Evolutionary conservation across 148 eudicot genomes (phyloP).

Genomic region (Fagopyrum esculentum): DNA sequence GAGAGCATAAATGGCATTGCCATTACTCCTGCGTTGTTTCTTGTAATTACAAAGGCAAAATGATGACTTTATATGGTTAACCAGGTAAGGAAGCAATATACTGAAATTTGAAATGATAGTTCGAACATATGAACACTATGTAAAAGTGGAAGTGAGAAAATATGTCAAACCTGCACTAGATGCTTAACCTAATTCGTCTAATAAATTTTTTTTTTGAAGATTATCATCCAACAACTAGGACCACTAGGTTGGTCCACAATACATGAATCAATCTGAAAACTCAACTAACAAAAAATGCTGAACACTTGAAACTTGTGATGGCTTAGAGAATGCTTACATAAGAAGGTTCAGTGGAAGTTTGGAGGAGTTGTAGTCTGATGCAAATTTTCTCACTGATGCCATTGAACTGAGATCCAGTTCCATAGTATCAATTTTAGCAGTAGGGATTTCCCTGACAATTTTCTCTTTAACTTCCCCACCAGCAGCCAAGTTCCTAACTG

Average conservation of each 20-base stretch:
- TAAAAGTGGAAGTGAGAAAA: constrained; percentile 3
- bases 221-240: not conserved
- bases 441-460: constrained; percentile 32
- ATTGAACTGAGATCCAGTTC: constrained; percentile 54
- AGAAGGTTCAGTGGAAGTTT: constrained; percentile 52
- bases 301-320: not conserved
- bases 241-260: not conserved
- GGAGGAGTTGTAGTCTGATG: constrained; percentile 35
- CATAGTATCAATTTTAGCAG: constrained; percentile 52
- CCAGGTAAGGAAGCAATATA: not conserved
- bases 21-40: constrained; percentile 94
- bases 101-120: not conserved
- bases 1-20: constrained; percentile 83
- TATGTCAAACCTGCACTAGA: not conserved
- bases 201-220: not conserved
- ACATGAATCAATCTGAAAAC: not conserved
- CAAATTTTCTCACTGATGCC: constrained; percentile 51
- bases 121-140: not conserved
- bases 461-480: constrained; percentile 35
- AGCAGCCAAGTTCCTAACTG: constrained; percentile 40
- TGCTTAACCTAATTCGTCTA: not conserved
- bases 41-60: constrained; percentile 17
- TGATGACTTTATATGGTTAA: not conserved
- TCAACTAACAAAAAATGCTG: not conserved
- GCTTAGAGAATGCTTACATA: constrained; percentile 29